phyloP scores from a whole-genome alignment of 257 asterid species.

The Euphrasia confusa region DNA sequence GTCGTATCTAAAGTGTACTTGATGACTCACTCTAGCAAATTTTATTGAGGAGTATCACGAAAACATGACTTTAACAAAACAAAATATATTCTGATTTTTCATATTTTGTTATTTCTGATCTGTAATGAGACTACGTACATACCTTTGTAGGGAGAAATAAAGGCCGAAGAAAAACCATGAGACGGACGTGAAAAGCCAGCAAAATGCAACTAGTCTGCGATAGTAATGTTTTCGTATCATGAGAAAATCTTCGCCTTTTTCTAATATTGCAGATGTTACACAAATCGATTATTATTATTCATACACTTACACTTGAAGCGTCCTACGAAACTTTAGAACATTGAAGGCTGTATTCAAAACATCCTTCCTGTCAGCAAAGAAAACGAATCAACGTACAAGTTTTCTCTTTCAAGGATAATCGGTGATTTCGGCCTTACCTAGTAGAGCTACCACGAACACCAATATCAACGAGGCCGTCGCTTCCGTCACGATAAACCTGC shows the following conservation, averaged over 20 bases:
- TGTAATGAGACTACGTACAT: conserved; percentile 7
- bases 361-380: not conserved
- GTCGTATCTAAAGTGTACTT: no score
- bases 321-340: conserved; percentile 25
- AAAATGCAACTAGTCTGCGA: conserved; percentile 51
- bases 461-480: conserved; percentile 44
- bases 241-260: conserved; percentile 15
- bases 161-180: conserved; percentile 69
- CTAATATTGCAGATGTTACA: not conserved
- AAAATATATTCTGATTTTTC: no score
- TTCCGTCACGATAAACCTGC: conserved; percentile 56
- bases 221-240: not conserved
- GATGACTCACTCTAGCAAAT: no score
- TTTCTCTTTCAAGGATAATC: not conserved
- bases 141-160: conserved; percentile 60
- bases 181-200: conserved; percentile 56
- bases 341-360: conserved; percentile 25
- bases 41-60: no score
- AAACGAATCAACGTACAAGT: not conserved
- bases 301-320: conserved; percentile 31
- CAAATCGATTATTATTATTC: not conserved
- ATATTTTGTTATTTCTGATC: not conserved
- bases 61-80: no score
- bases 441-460: conserved; percentile 41
- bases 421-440: conserved; percentile 36